Base-by-base conservation (phyloP, 2,329 filamentous ascomycete species). In the Trichoderma polysporum region DNA sequence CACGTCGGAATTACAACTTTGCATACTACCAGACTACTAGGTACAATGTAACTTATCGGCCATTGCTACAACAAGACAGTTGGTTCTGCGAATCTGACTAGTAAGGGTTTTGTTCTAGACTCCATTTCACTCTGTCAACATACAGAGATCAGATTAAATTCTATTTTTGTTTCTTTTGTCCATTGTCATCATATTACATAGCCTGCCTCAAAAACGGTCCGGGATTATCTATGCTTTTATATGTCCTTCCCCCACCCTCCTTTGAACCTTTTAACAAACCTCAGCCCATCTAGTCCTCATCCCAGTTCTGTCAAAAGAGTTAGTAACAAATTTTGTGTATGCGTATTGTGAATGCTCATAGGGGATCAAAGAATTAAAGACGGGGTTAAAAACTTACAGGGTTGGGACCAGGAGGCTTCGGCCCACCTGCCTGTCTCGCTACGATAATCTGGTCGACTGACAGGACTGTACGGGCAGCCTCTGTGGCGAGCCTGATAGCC, bases 361-460 rank as follows among this genome's bases (percentile, higher is more conserved):
- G 12, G 15, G 33, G 17, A 22, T 19, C 17, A 25, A 49, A 49
- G 8, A 12, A 53, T n/a, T n/a, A n/a, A n/a, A n/a, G n/a, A 31
- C 17, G 17, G 19, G 2, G 2, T 33, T 15, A 47, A 17, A 39
- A 47, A 79, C 83, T 75, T 76, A 85, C 83, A 53, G 94, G 91
- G 81, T 97, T 97, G 72, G 93, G 95, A 54, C 91, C 94, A 33
- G 95, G 95, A 66, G 94, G 94, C 86, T 99, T 99, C 25, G 96
- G 95, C 41, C 95, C 95, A 76, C 95, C 95, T 56, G 96, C 95
- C 83, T 98, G 95, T 82, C 94, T 89, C 70, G 96, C 94, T 67
- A 99, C 95, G 77, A 99, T 99, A 76, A 99, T 99, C 83, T 99
- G 96, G 80, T 99, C 95, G 45, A 99, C 95, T 56, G 93, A 97